Base-by-base conservation (phyloP, 2,329 filamentous ascomycete species). In the Xylariomycetidae sp. region DNA sequence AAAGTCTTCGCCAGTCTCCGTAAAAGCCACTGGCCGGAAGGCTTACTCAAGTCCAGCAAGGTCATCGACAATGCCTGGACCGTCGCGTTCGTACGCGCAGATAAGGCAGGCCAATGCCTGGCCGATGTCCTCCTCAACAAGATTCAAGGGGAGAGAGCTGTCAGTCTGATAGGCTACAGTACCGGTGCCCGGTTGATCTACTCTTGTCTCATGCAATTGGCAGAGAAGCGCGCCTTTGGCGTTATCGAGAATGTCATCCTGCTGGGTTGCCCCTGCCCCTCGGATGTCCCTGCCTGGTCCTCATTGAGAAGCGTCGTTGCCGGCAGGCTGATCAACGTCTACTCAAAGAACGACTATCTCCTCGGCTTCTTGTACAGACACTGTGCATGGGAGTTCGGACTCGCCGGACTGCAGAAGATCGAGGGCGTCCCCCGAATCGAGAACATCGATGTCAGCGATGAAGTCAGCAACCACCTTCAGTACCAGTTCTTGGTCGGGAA, bases 301-400 rank as follows among this genome's bases (percentile, higher is more conserved):
- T 70, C 77, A 5, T 72, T 95, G 52, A 79, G 85, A 42, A 82
- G 77, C 38, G 84, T 90, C 3, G 86, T 94, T 4, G 73, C 78
- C 25, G 88, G 89, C 0, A 77, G 88, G 15, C 68, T 95, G n/a
- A 72, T 95, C 52, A 96, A 95, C 48, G 87, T 92, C 4, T 95
- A 82, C 56, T 93, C 85, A 1, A 79, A 82, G 32, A 85, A 86
- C 29, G 90, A 96, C 57, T 88, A 86, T 45, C 79, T 95, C 16
- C 77, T 96, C 3, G 88, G 79, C 1, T 94, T 95, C 55, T 67
- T 95, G 24, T 94, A 90, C 56, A 80, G 90, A 31, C 85, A 79
- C 3, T 85, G 83, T 34, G 87, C 82, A 46, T 74, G 90, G 31
- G 81, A 92, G 44, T 81, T 83, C 40, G 89, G 90, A 2, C 72